phyloP scores from a whole-genome alignment of 73 alveolate genomes.

The Paramecium pentaurelia region DNA sequence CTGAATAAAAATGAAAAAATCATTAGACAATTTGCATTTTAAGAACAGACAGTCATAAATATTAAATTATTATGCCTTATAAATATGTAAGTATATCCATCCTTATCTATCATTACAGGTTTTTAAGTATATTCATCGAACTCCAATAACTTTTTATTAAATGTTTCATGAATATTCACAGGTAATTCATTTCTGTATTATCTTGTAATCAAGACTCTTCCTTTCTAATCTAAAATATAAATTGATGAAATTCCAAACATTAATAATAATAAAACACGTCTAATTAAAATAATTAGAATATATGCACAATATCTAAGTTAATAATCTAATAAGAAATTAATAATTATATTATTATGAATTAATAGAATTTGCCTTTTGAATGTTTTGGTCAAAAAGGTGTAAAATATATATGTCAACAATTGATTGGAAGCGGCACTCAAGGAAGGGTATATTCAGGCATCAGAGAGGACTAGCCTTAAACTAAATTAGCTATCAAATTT shows the following conservation, averaged over 20 bases:
- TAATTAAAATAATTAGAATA: background rate
- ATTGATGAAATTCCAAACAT: constrained; percentile 79
- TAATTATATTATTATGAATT: background rate
- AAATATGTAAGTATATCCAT: constrained; percentile 90
- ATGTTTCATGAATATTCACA: constrained; percentile 70
- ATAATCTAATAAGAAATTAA: background rate
- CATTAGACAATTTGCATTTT: constrained; percentile 94
- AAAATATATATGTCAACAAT: background rate
- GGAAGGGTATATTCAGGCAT: background rate
- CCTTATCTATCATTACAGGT: constrained; percentile 91
- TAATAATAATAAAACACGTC: constrained; percentile 28
- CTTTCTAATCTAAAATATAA: constrained; percentile 84
- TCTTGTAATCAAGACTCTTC: constrained; percentile 80
- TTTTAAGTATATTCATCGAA: constrained; percentile 83
- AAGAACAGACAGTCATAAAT: constrained; percentile 85
- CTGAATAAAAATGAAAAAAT: constrained; percentile 93
- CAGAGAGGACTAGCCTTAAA: background rate
- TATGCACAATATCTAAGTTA: background rate
- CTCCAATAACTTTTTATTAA: constrained; percentile 81
- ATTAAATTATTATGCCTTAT: constrained; percentile 87
- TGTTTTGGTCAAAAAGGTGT: no score
- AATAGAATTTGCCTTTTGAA: background rate
- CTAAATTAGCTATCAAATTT: background rate
- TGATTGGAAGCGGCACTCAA: background rate
- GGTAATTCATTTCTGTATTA: constrained; percentile 85